These are phyloP conservation scores for Orbilia blumenaviensis DNA, from an alignment of 2,329 filamentous ascomycete species.

Conservation along the genomic window DNA sequence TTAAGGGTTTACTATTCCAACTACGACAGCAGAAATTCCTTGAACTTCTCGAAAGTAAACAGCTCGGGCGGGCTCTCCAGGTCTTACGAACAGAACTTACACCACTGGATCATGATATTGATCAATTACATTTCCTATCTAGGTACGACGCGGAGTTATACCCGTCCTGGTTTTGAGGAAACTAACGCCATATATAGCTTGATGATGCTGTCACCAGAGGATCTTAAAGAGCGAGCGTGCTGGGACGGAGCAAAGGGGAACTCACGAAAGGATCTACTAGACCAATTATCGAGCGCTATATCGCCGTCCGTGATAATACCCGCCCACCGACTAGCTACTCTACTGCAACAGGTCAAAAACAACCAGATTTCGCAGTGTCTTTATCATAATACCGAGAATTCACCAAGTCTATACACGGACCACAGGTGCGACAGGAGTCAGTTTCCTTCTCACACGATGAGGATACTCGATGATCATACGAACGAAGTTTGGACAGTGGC, in stretches of 20 bases:
- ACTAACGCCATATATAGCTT: constrained; percentile 66
- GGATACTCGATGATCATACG: constrained; percentile 75
- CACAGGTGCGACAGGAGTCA: constrained; percentile 81
- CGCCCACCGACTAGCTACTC: constrained; percentile 81
- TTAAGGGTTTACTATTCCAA: constrained; percentile 77
- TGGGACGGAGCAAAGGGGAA: constrained; percentile 84
- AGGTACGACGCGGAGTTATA: constrained; percentile 64
- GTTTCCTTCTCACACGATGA: constrained; percentile 77
- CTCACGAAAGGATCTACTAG: constrained; percentile 78
- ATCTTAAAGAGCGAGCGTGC: constrained; percentile 77
- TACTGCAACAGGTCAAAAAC: constrained; percentile 84
- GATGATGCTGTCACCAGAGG: constrained; percentile 84
- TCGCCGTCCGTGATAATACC: constrained; percentile 97
- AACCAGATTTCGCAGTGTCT: constrained; percentile 83
- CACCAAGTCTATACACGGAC: constrained; percentile 87
- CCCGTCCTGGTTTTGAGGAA: neutral
- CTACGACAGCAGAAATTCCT: constrained; percentile 94
- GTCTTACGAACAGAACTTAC: constrained; percentile 90
- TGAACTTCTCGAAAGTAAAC: constrained; percentile 80
- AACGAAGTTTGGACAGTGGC: constrained; percentile 92
- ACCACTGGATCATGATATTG: constrained; percentile 80
- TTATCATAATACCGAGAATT: constrained; percentile 82
- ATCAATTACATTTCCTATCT: constrained; percentile 81
- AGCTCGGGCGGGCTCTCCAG: constrained; percentile 76
- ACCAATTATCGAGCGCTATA: constrained; percentile 86